phyloP scores from a whole-genome alignment of 1,139 yeast genomes.

The Suhomyces atakaporum region DNA sequence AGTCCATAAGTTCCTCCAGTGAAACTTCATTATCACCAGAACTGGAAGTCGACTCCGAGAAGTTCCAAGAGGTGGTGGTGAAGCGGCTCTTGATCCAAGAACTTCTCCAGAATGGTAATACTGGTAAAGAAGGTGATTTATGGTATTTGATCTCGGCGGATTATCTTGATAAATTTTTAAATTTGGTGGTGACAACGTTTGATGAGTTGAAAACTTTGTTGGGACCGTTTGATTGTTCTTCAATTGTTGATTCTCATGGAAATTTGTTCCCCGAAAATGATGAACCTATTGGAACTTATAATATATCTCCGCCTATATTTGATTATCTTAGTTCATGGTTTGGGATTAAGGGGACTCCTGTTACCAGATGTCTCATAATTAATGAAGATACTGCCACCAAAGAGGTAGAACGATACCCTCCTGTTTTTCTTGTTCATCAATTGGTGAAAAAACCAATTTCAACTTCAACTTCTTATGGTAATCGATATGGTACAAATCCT shows the following conservation, averaged over 20 bases:
- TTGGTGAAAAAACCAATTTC: slow-evolving; percentile 31
- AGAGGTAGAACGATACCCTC: slow-evolving; percentile 55
- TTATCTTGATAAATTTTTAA: slow-evolving; percentile 31
- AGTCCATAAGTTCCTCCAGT: not conserved
- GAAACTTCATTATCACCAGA: not conserved
- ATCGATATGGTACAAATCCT: slow-evolving; percentile 4
- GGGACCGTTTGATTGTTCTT: slow-evolving; percentile 38
- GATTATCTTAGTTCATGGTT: slow-evolving; percentile 52
- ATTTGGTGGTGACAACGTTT: slow-evolving; percentile 26
- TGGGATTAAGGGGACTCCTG: slow-evolving; percentile 49
- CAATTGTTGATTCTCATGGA: slow-evolving; percentile 35
- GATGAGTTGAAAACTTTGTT: slow-evolving; percentile 26
- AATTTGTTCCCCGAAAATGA: slow-evolving; percentile 31
- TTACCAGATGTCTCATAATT: slow-evolving; percentile 46
- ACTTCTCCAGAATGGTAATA: slow-evolving; percentile 20
- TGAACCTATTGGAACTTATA: slow-evolving; percentile 32
- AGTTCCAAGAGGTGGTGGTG: slow-evolving; percentile 6
- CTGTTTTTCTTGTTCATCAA: slow-evolving; percentile 53
- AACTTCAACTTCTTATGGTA: slow-evolving; percentile 13
- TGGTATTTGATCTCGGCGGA: slow-evolving; percentile 39
- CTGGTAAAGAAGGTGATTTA: slow-evolving; percentile 31
- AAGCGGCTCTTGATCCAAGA: slow-evolving; percentile 25
- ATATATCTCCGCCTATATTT: slow-evolving; percentile 46
- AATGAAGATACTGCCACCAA: slow-evolving; percentile 39
- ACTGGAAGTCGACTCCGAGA: slow-evolving; percentile 1